These are phyloP conservation scores for Pueraria montana DNA, from an alignment of 306 rosid genomes.

Conservation along the genomic window DNA sequence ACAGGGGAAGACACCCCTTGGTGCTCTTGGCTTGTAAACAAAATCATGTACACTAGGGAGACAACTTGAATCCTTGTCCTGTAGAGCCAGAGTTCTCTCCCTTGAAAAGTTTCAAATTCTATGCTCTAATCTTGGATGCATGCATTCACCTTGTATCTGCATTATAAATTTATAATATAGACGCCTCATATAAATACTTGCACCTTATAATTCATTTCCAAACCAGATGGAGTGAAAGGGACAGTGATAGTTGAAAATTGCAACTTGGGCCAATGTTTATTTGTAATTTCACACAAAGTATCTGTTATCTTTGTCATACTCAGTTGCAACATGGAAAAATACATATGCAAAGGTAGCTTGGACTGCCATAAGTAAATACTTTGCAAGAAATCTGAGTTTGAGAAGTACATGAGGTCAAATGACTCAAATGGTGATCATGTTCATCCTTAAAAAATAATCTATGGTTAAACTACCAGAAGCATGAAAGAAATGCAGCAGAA, in stretches of 20 bases:
- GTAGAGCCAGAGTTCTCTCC: constrained; percentile 27
- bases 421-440: neutral
- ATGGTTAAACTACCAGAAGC: constrained; percentile 1
- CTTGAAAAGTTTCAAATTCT: neutral
- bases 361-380: neutral
- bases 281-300: constrained; percentile 23
- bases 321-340: neutral
- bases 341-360: neutral
- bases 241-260: constrained; percentile 12
- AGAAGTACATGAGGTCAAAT: neutral
- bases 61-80: constrained; percentile 25
- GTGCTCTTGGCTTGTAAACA: constrained; percentile 81
- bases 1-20: constrained; percentile 89
- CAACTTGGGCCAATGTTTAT: constrained; percentile 28
- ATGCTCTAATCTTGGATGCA: constrained; percentile 27
- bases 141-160: constrained; percentile 37
- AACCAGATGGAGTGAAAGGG: neutral
- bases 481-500: constrained; percentile 34
- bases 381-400: neutral
- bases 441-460: neutral
- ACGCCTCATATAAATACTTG: neutral
- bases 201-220: neutral
- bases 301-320: neutral
- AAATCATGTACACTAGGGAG: constrained; percentile 20
- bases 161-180: neutral